phyloP scores from a whole-genome alignment of 2,329 filamentous ascomycete species.

The Fusarium marasasianum region DNA sequence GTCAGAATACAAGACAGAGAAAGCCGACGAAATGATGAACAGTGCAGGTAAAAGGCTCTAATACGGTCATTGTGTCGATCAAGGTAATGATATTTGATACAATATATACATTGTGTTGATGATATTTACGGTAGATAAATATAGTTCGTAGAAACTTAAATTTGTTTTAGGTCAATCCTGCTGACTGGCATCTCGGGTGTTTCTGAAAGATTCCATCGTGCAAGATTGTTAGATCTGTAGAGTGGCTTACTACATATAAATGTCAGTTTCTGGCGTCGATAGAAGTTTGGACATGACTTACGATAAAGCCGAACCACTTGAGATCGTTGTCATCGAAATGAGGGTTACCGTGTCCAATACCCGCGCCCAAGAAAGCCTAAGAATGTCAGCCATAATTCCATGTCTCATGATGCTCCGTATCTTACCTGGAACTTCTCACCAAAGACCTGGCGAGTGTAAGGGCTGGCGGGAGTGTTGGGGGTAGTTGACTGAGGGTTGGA shows the following conservation, averaged over 20 bases:
- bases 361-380: constrained; percentile 4
- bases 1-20: too few relatives aligned
- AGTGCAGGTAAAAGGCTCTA: background rate
- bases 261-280: too few relatives aligned
- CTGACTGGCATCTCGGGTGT: too few relatives aligned
- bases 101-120: background rate
- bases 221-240: too few relatives aligned
- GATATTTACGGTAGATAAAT: background rate
- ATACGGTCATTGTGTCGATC: rapidly evolving
- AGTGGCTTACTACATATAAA: background rate
- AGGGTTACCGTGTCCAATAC: background rate
- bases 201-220: rapidly evolving
- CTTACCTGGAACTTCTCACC: constrained; percentile 14
- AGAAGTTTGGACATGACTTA: background rate
- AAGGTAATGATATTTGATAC: rapidly evolving
- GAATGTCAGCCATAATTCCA: background rate
- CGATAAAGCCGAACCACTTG: constrained; percentile 13
- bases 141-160: background rate
- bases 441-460: constrained; percentile 9
- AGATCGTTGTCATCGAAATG: constrained; percentile 17
- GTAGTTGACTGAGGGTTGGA: constrained; percentile 1
- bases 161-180: background rate
- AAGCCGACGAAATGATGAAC: too few relatives aligned
- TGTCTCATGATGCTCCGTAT: rapidly evolving
- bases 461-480: constrained; percentile 8